phyloP scores from a whole-genome alignment of 768 basidiomycete genomes.

The Mycena crocata region DNA sequence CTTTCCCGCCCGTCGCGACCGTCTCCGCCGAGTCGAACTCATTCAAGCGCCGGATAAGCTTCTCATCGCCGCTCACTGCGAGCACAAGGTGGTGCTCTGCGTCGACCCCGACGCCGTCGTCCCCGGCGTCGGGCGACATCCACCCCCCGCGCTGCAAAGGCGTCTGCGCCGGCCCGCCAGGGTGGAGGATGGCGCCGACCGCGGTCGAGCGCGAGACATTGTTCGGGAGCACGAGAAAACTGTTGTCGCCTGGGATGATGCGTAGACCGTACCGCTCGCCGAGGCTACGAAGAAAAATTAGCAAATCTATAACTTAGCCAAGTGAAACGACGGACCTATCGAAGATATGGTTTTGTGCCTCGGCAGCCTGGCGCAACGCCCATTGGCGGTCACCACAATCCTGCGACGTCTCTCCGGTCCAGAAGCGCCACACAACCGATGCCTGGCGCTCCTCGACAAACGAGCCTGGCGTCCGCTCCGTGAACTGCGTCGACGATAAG shows the following conservation, averaged over 20 bases:
- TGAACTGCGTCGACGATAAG: constrained; percentile 64
- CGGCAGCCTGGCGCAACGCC: constrained; percentile 89
- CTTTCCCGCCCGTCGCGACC: constrained; percentile 74
- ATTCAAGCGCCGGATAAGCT: constrained; percentile 78
- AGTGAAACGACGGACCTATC: constrained; percentile 61
- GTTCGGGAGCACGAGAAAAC: constrained; percentile 86
- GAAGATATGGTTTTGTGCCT: constrained; percentile 93
- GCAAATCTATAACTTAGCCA: neutral
- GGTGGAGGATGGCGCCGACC: constrained; percentile 82
- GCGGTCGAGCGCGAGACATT: constrained; percentile 88
- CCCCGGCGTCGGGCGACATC: constrained; percentile 53
- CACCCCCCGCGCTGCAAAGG: constrained; percentile 52
- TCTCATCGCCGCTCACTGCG: constrained; percentile 76
- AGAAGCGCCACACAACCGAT: constrained; percentile 88
- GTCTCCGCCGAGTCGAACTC: constrained; percentile 81
- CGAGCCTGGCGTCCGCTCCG: constrained; percentile 88
- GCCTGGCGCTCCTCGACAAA: constrained; percentile 88
- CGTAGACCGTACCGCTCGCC: constrained; percentile 87
- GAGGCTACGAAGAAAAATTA: constrained; percentile 54
- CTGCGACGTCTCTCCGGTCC: constrained; percentile 61
- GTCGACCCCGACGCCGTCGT: constrained; percentile 39
- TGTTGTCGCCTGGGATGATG: constrained; percentile 83
- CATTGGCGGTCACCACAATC: constrained; percentile 75
- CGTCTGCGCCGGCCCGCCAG: constrained; percentile 62
- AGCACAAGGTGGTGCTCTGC: constrained; percentile 39